A percentile compares a stretch with the other conserved stretches of the same genome.
Evolutionary conservation across 2,329 filamentous ascomycete genomes (phyloP).

Genomic region (Alternaria hordeiaustralica): DNA sequence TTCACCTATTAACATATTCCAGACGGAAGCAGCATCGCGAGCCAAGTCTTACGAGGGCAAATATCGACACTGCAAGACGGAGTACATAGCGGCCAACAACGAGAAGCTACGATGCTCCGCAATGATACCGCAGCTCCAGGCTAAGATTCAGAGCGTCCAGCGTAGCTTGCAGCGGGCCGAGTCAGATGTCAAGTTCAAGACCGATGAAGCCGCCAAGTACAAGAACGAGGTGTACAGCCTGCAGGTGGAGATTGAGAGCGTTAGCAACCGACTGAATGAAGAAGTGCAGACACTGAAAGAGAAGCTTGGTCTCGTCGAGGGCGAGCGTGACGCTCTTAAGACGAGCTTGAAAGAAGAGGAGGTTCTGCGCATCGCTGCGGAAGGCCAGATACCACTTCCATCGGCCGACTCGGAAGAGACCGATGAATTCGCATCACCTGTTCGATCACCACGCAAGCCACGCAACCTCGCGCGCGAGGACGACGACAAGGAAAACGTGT

Average conservation of each 20-base stretch:
- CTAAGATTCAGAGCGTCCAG: constrained; percentile 39
- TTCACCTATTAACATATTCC: not conserved
- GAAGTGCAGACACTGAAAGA: constrained; percentile 70
- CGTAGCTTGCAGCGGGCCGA: constrained; percentile 32
- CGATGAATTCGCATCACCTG: constrained; percentile 69
- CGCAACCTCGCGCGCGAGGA: constrained; percentile 52
- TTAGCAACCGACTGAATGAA: constrained; percentile 69
- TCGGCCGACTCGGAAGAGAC: constrained; percentile 57
- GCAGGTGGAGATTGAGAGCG: constrained; percentile 61
- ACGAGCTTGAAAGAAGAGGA: constrained; percentile 76
- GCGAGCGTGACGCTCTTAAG: constrained; percentile 77
- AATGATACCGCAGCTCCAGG: constrained; percentile 36
- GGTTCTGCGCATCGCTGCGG: constrained; percentile 73
- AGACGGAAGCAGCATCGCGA: constrained; percentile 34
- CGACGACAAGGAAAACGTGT: constrained; percentile 56
- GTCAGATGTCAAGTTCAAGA: constrained; percentile 43
- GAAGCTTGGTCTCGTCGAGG: constrained; percentile 69
- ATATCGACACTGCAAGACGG: constrained; percentile 35
- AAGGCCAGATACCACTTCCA: constrained; percentile 72
- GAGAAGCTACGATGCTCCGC: constrained; percentile 29
- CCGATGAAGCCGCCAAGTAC: constrained; percentile 43
- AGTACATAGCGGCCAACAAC: constrained; percentile 30
- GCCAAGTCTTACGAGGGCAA: constrained; percentile 34
- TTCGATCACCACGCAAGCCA: constrained; percentile 57
- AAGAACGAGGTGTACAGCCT: constrained; percentile 53